Percentiles rank a stretch among this genome's conserved stretches.
phyloP scores from a whole-genome alignment of 2,329 filamentous ascomycete species.

The Pyrenophora seminiperda region DNA sequence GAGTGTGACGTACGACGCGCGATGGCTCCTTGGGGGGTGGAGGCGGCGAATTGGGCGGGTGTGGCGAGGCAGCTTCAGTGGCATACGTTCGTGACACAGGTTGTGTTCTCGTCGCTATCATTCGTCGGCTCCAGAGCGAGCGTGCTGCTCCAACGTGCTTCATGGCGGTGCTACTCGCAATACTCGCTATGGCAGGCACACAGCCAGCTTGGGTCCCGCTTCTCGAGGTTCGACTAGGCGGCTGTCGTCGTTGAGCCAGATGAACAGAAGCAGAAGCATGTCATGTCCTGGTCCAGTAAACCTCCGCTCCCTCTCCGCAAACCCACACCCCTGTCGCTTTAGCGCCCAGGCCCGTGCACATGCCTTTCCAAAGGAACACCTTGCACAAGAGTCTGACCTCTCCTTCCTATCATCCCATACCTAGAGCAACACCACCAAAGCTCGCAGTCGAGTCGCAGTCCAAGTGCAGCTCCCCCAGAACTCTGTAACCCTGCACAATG shows the following conservation, averaged over 20 bases:
- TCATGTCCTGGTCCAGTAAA: conserved; percentile 25
- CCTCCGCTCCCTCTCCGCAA: conserved; percentile 34
- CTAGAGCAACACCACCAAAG: no score
- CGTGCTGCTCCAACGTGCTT: conserved; percentile 19
- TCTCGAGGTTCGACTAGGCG: background rate
- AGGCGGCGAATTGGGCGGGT: conserved; percentile 16
- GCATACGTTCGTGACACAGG: conserved; percentile 20
- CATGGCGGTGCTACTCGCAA: conserved; percentile 13
- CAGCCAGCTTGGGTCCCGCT: conserved; percentile 3
- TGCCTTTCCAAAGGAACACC: conserved; percentile 21
- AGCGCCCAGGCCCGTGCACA: conserved; percentile 21
- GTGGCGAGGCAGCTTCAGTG: conserved; percentile 17
- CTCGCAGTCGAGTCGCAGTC: no score
- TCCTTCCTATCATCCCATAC: background rate
- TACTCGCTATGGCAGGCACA: background rate
- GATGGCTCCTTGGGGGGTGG: conserved; percentile 27
- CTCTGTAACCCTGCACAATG: background rate
- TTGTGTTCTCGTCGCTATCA: conserved; percentile 6
- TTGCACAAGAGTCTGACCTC: conserved; percentile 9
- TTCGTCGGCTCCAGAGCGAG: conserved; percentile 5
- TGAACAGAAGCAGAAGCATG: background rate
- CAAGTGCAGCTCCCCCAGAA: no score
- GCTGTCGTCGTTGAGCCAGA: background rate
- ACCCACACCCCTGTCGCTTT: conserved; percentile 1
- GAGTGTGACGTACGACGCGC: conserved; percentile 25